Evolutionary conservation across 805 yeast genomes (phyloP).

Genomic region (Ogataea siamensis): DNA sequence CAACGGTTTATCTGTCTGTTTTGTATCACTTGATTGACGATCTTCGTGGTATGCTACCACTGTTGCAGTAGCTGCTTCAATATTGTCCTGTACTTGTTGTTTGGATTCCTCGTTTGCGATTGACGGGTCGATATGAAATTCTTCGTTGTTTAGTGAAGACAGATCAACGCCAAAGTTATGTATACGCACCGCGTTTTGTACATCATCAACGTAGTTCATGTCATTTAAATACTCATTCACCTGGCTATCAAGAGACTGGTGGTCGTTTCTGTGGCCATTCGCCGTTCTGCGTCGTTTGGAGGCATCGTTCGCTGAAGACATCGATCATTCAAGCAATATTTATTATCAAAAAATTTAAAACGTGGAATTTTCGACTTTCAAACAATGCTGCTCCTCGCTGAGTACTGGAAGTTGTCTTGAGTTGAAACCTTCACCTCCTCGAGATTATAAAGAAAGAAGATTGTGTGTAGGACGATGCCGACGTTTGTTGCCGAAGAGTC

Average conservation of each 20-base stretch:
- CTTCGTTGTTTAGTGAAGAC: conserved; percentile 23
- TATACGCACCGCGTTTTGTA: conserved; percentile 18
- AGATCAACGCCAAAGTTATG: conserved; percentile 27
- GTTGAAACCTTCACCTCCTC: no score
- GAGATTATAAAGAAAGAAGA: no score
- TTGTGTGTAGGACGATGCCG: no score
- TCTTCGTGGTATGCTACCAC: conserved; percentile 22
- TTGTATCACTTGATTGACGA: conserved; percentile 5
- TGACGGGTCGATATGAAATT: conserved; percentile 29
- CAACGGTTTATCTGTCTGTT: conserved; percentile 6
- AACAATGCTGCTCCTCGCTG: no score
- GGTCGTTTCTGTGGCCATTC: conserved; percentile 24
- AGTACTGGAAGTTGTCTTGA: no score
- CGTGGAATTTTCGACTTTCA: no score
- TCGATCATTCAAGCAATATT: conserved; percentile 1
- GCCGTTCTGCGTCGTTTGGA: conserved; percentile 6
- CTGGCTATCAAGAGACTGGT: conserved; percentile 27
- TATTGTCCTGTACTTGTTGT: conserved; percentile 16
- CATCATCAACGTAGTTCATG: conserved; percentile 26
- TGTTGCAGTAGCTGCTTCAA: conserved; percentile 26
- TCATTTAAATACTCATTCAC: conserved; percentile 30
- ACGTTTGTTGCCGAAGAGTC: no score
- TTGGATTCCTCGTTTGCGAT: conserved; percentile 15
- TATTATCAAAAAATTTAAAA: no score
- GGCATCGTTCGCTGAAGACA: conserved; percentile 4